Evolutionary conservation across 2,329 filamentous ascomycete species (phyloP).

Genomic region (Exophiala alcalophila): DNA sequence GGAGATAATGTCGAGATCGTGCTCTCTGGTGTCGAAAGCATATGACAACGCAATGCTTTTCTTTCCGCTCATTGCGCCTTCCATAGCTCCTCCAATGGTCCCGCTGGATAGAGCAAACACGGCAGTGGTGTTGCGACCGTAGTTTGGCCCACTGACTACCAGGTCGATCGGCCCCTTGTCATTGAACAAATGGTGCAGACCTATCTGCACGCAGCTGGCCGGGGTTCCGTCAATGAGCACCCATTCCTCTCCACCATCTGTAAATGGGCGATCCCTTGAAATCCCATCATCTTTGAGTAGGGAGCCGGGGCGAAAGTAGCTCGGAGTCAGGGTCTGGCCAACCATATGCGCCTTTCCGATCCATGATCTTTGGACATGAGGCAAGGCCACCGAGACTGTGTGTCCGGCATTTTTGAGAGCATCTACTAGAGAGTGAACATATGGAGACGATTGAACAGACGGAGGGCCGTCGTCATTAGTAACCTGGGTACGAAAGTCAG

Average conservation of each 20-base stretch:
- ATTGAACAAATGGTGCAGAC: constrained; percentile 74
- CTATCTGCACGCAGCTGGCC: constrained; percentile 77
- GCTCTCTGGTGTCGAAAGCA: constrained; percentile 82
- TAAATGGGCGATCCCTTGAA: constrained; percentile 58
- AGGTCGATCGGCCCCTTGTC: constrained; percentile 70
- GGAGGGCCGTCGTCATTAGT: constrained; percentile 78
- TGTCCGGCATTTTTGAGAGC: constrained; percentile 71
- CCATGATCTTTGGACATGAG: constrained; percentile 91
- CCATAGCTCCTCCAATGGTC: constrained; percentile 72
- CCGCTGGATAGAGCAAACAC: constrained; percentile 75
- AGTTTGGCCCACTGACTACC: constrained; percentile 77
- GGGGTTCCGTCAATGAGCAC: constrained; percentile 77
- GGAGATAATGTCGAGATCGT: constrained; percentile 76
- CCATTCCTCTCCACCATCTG: constrained; percentile 68
- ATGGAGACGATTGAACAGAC: constrained; percentile 73
- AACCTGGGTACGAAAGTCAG: constrained; percentile 35
- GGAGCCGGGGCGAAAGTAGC: constrained; percentile 72
- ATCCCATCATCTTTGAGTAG: constrained; percentile 64
- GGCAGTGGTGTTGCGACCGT: constrained; percentile 76
- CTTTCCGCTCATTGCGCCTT: constrained; percentile 68
- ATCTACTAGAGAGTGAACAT: constrained; percentile 70
- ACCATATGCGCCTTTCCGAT: constrained; percentile 98
- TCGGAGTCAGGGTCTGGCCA: constrained; percentile 77
- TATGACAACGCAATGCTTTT: constrained; percentile 80
- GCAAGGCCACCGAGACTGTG: constrained; percentile 85